Evolutionary conservation across 805 yeast genomes (phyloP), one percentile per base, ranked within the genome.

Genomic region (Ogataea thermomethanolica): DNA sequence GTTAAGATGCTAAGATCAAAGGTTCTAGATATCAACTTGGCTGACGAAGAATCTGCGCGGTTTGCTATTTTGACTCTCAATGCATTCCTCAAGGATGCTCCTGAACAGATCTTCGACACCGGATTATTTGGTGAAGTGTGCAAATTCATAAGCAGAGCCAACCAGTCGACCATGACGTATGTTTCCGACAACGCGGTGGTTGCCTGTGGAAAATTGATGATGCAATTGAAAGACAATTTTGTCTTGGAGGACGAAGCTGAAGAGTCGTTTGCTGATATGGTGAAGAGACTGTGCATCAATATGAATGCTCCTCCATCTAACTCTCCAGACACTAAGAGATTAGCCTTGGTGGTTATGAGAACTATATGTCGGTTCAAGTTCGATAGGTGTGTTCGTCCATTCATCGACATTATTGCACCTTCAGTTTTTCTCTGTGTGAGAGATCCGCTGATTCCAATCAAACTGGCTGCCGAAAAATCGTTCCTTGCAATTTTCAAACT

Each of bases 401-500:
- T 71, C 52, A 65, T 76, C 47, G 79, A 79, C 49, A 46, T 63
- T 0, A 53, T 91, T 37, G 86, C 74, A 3, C 87, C 93, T 10
- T 70, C 86, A 9, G 80, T 89, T 2, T 91, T 91, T 59, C 67
- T 82, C 0, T 81, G 93, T 59, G 82, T 91, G 29, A 73, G 99
- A 49, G 96, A 90, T 55, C 73, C 81, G n/a, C 70, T 86, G 34
- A 87, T 91, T 55, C 97, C 99, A 4, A 81, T 91, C 51, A 90
- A 89, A 55, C 71, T 91, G 46, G 96, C 97, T 1, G 96, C 96
- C 7, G 99, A 91, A 61, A 87, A 87, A 66, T 89, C 95, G 1
- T 89, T 75, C 60, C 59, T 90, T 49, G 78, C 86, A 2, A 58
- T 88, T 12, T 83, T 89, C 63, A 70, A 74, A 34, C 67, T 91